Percentiles rank a stretch among this genome's conserved stretches.
Evolutionary conservation across 768 basidiomycete genomes (phyloP).

Genomic region (Rhizopogon vulgaris): DNA sequence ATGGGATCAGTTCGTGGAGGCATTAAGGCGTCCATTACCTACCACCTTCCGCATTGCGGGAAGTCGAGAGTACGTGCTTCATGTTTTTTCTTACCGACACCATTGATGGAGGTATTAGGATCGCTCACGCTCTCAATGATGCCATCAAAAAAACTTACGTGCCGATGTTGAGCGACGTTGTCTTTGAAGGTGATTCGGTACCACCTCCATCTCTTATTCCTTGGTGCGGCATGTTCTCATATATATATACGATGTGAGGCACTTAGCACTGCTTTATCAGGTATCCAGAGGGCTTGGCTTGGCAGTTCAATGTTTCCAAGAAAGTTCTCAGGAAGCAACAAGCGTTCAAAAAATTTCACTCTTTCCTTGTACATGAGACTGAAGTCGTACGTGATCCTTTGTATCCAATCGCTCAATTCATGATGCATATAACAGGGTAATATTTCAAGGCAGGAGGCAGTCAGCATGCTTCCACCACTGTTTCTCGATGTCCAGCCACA

Average conservation of each 20-base stretch:
- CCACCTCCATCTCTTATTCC: slow-evolving; percentile 78
- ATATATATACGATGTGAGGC: neutral
- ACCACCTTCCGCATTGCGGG: slow-evolving; percentile 93
- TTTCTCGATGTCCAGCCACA: slow-evolving; percentile 93
- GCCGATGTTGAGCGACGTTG: slow-evolving; percentile 63
- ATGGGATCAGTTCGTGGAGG: slow-evolving; percentile 68
- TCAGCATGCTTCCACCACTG: slow-evolving; percentile 98
- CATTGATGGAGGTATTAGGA: slow-evolving; percentile 31
- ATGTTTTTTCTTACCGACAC: neutral
- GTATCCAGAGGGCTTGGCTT: slow-evolving; percentile 94
- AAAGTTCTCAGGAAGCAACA: slow-evolving; percentile 78
- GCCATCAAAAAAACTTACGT: slow-evolving; percentile 75
- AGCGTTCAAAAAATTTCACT: slow-evolving; percentile 92
- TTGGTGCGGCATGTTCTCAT: slow-evolving; percentile 48
- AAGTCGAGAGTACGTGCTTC: slow-evolving; percentile 62
- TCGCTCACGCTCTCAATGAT: slow-evolving; percentile 69
- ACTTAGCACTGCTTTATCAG: slow-evolving; percentile 30
- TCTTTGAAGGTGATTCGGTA: slow-evolving; percentile 70
- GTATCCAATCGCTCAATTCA: neutral
- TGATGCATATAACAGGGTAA: slow-evolving; percentile 62
- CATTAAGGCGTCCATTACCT: slow-evolving; percentile 69
- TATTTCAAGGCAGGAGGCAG: slow-evolving; percentile 92
- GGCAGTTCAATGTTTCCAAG: slow-evolving; percentile 94
- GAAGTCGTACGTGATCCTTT: slow-evolving; percentile 68
- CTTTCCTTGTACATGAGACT: slow-evolving; percentile 95